Conservation (phyloP, 2,329 filamentous ascomycete genomes). For the Nigrospora sphaerica region DNA sequence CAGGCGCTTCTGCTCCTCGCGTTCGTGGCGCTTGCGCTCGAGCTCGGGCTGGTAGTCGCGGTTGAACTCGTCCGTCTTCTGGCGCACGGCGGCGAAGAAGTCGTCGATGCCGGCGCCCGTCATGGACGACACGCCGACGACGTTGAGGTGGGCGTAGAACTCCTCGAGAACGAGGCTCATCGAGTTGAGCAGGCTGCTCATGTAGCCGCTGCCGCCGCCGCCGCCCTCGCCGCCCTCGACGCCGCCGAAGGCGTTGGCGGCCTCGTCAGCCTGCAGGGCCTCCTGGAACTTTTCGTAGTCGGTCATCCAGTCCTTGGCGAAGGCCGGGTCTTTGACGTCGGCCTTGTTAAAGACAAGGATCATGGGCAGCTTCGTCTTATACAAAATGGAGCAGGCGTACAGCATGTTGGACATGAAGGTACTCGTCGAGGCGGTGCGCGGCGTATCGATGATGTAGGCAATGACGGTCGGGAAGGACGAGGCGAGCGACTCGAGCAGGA, state of each 20-base stretch:
- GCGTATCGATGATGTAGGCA: constrained; percentile 95
- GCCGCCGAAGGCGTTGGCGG: constrained; percentile 67
- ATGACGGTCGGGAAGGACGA: constrained; percentile 95
- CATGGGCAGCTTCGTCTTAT: constrained; percentile 98
- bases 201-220: constrained; percentile 81
- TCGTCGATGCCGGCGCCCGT: constrained; percentile 86
- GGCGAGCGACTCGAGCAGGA: constrained; percentile 85
- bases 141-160: constrained; percentile 89
- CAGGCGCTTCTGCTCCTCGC: constrained; percentile 67
- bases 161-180: constrained; percentile 98
- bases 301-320: constrained; percentile 99
- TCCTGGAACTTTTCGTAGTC: constrained; percentile 95
- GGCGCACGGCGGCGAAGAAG: constrained; percentile 83
- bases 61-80: constrained; percentile 83
- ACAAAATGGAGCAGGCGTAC: constrained; percentile 95
- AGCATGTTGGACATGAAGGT: constrained; percentile 99
- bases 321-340: constrained; percentile 83
- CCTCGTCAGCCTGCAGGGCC: constrained; percentile 74
- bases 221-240: constrained; percentile 49
- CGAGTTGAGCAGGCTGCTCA: constrained; percentile 90
- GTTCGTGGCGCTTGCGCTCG: constrained; percentile 66
- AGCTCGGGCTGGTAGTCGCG: constrained; percentile 89
- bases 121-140: constrained; percentile 90
- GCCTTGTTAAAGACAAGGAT: constrained; percentile 99
- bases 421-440: constrained; percentile 82